Base-by-base conservation (phyloP, 1,139 yeast species). In the Scheffersomyces parashehatae region DNA sequence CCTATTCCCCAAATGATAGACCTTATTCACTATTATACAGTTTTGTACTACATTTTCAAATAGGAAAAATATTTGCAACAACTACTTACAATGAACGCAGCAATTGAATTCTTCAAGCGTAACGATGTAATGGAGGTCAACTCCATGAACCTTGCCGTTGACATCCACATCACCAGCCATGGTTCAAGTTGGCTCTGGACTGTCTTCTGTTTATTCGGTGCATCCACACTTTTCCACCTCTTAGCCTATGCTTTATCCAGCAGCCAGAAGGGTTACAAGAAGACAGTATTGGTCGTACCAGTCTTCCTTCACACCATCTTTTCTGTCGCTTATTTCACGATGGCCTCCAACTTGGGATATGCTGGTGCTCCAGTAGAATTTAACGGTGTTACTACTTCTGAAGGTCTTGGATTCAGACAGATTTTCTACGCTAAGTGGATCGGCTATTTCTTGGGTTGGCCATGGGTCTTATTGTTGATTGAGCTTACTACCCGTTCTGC, bases 111-210 rank as follows among this genome's bases (percentile, higher is more conserved):
- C 50, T 50, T 20, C 26, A 20, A 20, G 26, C 26, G 26, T 15
- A 82, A 82, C 61, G 65, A 73, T 42, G 88, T 85, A 14, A 60
- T 79, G 35, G 42, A 54, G 4, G 58, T 79, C 45, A 83, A 83
- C 55, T 75, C 81, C 15, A 63, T 69, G 3, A 59, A 73, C 12
- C 40, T 57, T 6, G 63, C 59, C 3, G 62, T 73, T 43, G 81
- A 77, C 49, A 75, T 81, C 55, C 80, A 77, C 47, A 52, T 83
- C 38, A 81, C 86, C 15, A 50, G 58, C 11, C 81, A 79, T 51
- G 89, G 89, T 54, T 80, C 87, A 5, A 79, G 80, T 59, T 83
- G 88, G 88, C 70, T 79, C 51, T 83, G 88, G 88, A 78, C 89
- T 1, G 85, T 71, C 16, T 82, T 84, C 54, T 60, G 80, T 2